phyloP scores from a whole-genome alignment of 352 stramenopile species.

The Phytopythium vexans region DNA sequence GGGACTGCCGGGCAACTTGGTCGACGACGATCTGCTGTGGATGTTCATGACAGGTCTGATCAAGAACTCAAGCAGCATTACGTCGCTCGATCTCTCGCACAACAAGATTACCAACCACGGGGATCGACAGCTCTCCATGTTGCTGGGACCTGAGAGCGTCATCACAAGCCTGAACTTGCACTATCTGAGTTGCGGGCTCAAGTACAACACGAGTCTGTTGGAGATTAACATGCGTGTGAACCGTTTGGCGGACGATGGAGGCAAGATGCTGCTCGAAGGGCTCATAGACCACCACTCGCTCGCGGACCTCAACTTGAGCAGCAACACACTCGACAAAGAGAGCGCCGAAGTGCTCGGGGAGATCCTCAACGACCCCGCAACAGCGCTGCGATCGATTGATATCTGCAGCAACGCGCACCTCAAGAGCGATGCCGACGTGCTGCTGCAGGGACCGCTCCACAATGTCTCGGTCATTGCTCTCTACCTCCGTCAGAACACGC shows the following conservation, averaged over 20 bases:
- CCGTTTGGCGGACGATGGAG: slow-evolving; percentile 89
- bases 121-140: slow-evolving; percentile 84
- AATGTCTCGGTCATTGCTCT: slow-evolving; percentile 61
- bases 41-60: slow-evolving; percentile 94
- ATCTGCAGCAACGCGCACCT: slow-evolving; percentile 78
- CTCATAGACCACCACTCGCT: slow-evolving; percentile 65
- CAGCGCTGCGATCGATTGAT: slow-evolving; percentile 66
- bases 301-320: slow-evolving; percentile 82
- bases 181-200: slow-evolving; percentile 89
- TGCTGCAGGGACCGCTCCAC: slow-evolving; percentile 59
- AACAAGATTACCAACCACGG: slow-evolving; percentile 95
- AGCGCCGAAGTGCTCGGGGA: slow-evolving; percentile 62
- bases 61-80: slow-evolving; percentile 92
- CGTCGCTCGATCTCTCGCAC: slow-evolving; percentile 91
- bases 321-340: slow-evolving; percentile 76
- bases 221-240: slow-evolving; percentile 92
- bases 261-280: slow-evolving; percentile 85
- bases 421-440: slow-evolving; percentile 49
- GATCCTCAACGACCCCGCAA: slow-evolving; percentile 68
- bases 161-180: slow-evolving; percentile 87
- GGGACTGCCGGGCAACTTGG: slow-evolving; percentile 83
- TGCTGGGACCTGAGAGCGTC: slow-evolving; percentile 87
- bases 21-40: slow-evolving; percentile 91
- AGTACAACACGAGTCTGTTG: slow-evolving; percentile 86
- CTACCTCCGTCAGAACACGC: slow-evolving; percentile 74